Evolutionary conservation across 2,329 filamentous ascomycete genomes (phyloP).

Genomic region (Fusarium camptoceras): DNA sequence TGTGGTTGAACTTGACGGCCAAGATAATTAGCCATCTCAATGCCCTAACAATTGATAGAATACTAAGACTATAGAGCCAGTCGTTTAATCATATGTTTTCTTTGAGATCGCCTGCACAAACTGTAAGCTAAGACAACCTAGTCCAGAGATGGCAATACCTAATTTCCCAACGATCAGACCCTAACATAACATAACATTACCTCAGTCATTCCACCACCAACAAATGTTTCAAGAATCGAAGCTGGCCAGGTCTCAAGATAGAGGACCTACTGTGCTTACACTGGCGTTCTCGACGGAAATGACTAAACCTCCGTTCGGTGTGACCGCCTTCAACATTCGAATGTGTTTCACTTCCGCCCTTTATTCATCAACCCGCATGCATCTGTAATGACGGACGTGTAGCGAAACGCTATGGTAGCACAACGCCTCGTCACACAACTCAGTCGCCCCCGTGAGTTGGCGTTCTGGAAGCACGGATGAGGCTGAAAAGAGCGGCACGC

Average conservation of each 20-base stretch:
- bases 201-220: conserved; percentile 12
- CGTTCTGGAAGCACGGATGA: conserved; percentile 35
- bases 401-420: neutral
- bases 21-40: conserved; percentile 4
- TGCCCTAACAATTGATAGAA: neutral
- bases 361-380: neutral
- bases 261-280: neutral
- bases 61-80: conserved; percentile 21
- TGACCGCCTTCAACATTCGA: conserved; percentile 13
- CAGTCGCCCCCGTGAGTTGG: neutral
- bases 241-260: conserved; percentile 12
- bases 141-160: conserved; percentile 20
- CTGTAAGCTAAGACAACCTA: conserved; percentile 6
- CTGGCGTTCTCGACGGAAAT: conserved; percentile 30
- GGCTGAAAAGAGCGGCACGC: conserved; percentile 18
- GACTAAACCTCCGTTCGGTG: conserved; percentile 27
- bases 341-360: conserved; percentile 4
- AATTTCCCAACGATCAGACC: conserved; percentile 28
- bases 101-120: neutral
- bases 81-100: conserved; percentile 25
- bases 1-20: conserved; percentile 57
- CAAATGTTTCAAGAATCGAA: conserved; percentile 15
- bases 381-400: conserved; percentile 14
- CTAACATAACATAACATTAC: conserved; percentile 9
- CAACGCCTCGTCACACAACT: conserved; percentile 9